phyloP scores from a whole-genome alignment of 176 grass and related monocot genomes.

The Cymbopogon citratus region DNA sequence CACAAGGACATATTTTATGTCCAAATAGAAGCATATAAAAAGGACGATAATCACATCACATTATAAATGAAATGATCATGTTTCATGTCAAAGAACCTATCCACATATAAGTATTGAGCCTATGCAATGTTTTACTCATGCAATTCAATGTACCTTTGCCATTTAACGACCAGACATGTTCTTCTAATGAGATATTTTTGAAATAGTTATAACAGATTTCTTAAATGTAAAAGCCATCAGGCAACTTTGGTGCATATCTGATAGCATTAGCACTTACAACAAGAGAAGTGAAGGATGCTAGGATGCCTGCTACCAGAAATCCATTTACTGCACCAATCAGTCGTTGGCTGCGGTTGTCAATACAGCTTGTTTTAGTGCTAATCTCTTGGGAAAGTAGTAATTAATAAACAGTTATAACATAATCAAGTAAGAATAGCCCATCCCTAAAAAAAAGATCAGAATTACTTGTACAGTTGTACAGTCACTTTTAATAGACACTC shows the following conservation, averaged over 20 bases:
- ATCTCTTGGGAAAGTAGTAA: background rate
- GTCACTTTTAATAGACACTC: too few relatives aligned
- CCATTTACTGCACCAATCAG: constrained; percentile 89
- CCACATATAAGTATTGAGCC: background rate
- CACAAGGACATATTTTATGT: background rate
- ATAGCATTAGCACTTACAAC: constrained; percentile 56
- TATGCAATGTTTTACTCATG: background rate
- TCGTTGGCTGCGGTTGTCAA: constrained; percentile 53
- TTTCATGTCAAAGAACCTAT: background rate
- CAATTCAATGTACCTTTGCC: background rate
- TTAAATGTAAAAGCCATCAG: background rate
- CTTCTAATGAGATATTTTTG: background rate
- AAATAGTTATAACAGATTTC: background rate
- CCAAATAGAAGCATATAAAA: background rate
- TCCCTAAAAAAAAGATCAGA: background rate
- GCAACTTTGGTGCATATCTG: background rate
- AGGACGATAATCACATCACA: background rate
- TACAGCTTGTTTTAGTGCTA: constrained; percentile 3
- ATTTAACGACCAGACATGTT: background rate
- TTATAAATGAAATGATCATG: background rate
- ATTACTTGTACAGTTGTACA: background rate
- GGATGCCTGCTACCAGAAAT: constrained; percentile 65
- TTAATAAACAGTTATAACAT: background rate
- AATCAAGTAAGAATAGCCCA: background rate
- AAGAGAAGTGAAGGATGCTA: constrained; percentile 78